Base-by-base conservation (phyloP, 2,329 filamentous ascomycete genomes). In the Penicillium sp. region DNA sequence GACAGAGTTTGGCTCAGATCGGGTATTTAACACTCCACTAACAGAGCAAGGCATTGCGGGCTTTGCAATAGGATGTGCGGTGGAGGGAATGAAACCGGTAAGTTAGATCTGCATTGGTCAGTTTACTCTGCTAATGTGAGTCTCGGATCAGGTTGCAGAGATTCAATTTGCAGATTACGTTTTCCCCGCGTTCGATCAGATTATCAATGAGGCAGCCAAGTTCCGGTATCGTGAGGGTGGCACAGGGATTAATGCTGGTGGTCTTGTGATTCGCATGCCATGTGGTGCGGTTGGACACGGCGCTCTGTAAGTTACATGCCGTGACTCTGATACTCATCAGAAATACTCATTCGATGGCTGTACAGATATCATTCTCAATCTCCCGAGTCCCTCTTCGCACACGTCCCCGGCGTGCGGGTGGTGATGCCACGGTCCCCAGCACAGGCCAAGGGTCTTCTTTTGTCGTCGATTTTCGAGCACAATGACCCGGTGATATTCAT, bases 91-190 rank as follows among this genome's bases (percentile, higher is more conserved):
- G 89, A 88, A 88, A 53, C 91, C 94, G 0, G 84, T 97, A 22
- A 18, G 16, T 40, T 16, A 7, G 8, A 21, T 11, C 9, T 4
- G 6, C 18, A 8, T 18, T 16, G 16, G 10, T 21, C 38, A 18
- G 21, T 3, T 10, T 10, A 40, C 9, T 11, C 6, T 40, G 9
- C 38, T 40, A 11, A 40, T 11, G 16, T 8, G 10, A 18, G 5
- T 21, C 3, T 10, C 11, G 10, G 38, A 10, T 8, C 10, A 40
- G 38, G 38, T 40, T n/a, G 93, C 93, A 0, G 94, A 99, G 77
- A 92, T 97, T 51, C 92, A 97, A 71, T 97, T 97, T 68, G 92
- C 92, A 55, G 92, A 97, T 71, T 97, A 97, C 71, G 87, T 96
- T 50, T 96, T 87, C 71, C 92, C 92, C 3, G 92, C 92, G 0